Percentiles rank a stretch among this genome's conserved stretches.
Evolutionary conservation across 2,329 filamentous ascomycete species (phyloP).

Genomic region (Penicillium crustosum): DNA sequence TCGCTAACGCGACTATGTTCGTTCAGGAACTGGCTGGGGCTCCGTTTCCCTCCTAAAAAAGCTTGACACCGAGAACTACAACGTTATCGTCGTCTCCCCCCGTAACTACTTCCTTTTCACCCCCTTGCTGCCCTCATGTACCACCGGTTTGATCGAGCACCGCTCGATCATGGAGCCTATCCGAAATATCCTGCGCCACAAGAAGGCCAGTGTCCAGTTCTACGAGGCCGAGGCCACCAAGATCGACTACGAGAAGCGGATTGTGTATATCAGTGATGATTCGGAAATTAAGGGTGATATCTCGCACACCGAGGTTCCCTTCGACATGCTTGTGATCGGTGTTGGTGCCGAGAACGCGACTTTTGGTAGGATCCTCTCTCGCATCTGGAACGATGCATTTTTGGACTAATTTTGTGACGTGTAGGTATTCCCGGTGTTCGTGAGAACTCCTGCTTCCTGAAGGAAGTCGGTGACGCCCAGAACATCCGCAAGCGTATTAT

Average conservation of each 20-base stretch:
- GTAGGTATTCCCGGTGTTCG: constrained; percentile 82
- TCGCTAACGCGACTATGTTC: constrained; percentile 23
- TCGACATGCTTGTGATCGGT: constrained; percentile 97
- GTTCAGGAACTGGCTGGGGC: constrained; percentile 87
- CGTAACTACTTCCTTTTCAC: constrained; percentile 99
- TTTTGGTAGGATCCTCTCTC: constrained; percentile 63
- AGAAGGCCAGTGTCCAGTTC: constrained; percentile 89
- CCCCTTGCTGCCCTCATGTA: constrained; percentile 93
- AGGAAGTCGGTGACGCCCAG: constrained; percentile 96
- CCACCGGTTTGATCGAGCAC: constrained; percentile 95
- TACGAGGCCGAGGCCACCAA: constrained; percentile 97
- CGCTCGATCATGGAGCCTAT: constrained; percentile 99
- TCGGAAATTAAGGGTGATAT: constrained; percentile 87
- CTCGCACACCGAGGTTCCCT: constrained; percentile 83
- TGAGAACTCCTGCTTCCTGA: constrained; percentile 96
- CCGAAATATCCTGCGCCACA: constrained; percentile 91
- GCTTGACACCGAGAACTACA: constrained; percentile 98
- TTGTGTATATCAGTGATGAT: constrained; percentile 86
- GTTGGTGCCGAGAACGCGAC: constrained; percentile 98
- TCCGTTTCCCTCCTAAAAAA: constrained; percentile 97
- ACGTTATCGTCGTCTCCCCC: constrained; percentile 94
- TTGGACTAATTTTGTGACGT: not conserved
- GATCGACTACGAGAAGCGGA: constrained; percentile 87
- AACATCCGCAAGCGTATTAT: constrained; percentile 97
- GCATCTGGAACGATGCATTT: constrained; percentile 12